These are phyloP conservation scores for Fusarium sp. DNA, from an alignment of 2,329 filamentous ascomycete species.

Conservation along the genomic window DNA sequence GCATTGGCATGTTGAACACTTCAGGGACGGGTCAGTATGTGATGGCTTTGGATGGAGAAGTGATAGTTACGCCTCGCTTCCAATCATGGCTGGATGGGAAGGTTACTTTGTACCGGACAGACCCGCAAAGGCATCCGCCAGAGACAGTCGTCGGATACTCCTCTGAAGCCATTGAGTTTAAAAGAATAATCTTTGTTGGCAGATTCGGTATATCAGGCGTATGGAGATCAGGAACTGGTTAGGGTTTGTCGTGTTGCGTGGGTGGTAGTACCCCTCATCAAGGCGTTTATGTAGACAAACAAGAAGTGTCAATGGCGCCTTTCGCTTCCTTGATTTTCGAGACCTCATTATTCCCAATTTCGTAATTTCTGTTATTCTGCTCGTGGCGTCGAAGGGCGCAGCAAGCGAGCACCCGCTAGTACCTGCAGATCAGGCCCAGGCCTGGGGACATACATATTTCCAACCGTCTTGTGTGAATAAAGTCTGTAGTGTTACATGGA, in stretches of 20 bases:
- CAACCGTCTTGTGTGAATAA: neutral
- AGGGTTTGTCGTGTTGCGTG: conserved; percentile 8
- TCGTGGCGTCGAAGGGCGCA: conserved; percentile 22
- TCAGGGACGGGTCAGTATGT: conserved; percentile 1
- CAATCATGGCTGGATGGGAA: conserved; percentile 62
- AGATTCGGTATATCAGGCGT: neutral
- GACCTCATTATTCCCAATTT: neutral
- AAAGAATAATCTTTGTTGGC: neutral
- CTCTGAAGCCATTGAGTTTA: conserved; percentile 35
- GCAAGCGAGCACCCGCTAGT: conserved; percentile 1
- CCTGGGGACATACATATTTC: neutral
- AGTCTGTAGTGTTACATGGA: neutral
- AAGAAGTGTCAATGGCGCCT: conserved; percentile 49
- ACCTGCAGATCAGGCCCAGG: conserved; percentile 6
- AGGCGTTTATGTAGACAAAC: conserved; percentile 27
- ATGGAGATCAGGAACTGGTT: conserved; percentile 4
- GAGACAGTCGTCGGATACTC: conserved; percentile 55
- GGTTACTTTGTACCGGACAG: conserved; percentile 61
- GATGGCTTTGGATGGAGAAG: neutral
- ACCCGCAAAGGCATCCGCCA: conserved; percentile 65
- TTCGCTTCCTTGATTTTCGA: conserved; percentile 26
- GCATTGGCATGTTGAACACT: conserved; percentile 66
- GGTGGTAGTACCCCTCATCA: conserved; percentile 16
- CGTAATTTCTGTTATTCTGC: conserved; percentile 18
- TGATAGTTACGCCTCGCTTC: conserved; percentile 47